Base-by-base conservation (phyloP, 1,284 basidiomycete genomes). In the Thecaphora thlaspeos region DNA sequence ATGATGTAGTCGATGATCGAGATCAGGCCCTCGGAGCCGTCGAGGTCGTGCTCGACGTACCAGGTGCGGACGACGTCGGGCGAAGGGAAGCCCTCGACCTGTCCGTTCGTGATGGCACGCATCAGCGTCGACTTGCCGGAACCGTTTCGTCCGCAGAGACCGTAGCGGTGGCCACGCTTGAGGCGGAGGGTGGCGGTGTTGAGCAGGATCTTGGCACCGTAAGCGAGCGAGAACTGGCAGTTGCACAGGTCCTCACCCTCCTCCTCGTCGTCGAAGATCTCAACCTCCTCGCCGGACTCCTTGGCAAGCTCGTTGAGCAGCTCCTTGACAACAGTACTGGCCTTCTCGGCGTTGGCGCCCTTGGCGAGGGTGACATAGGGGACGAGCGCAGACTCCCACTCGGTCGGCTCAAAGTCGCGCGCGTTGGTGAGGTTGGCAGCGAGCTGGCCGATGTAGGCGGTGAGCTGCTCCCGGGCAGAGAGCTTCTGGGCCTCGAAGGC, bases 41-140 rank as follows among this genome's bases (percentile, higher is more conserved):
- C 75, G 46, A 77, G 58, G 54, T 77, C 75, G 73, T 77, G 75
- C 70, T 77, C 75, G 64, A 77, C 75, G 73, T 77, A 77, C 74
- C 74, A 77, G 51, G 75, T 77, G 30, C 70, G 69, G 50, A 77
- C 75, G 64, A 72, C 74, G 5, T 77, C 75, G 50, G 75, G 75
- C 43, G 75, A 76, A 30, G 75, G 75, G 75, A 77, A 77, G 48
- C 75, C 75, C 67, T 77, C 75, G 55, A 77, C 75, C 67, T 77
- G 75, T 42, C 75, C 75, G 64, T 77, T 77, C 58, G 74, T 73
- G 64, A 77, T 77, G 53, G 75, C 75, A 19, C 75, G 73, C 75
- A 77, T 77, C 52, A 77, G 69, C 36, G 75, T 77, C 51, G 75
- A 77, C 70, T 77, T 77, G 42, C 75, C 75, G 46, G 75, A 77